phyloP scores from a whole-genome alignment of 208 protist genomes.

The Acanthamoeba healyi region DNA sequence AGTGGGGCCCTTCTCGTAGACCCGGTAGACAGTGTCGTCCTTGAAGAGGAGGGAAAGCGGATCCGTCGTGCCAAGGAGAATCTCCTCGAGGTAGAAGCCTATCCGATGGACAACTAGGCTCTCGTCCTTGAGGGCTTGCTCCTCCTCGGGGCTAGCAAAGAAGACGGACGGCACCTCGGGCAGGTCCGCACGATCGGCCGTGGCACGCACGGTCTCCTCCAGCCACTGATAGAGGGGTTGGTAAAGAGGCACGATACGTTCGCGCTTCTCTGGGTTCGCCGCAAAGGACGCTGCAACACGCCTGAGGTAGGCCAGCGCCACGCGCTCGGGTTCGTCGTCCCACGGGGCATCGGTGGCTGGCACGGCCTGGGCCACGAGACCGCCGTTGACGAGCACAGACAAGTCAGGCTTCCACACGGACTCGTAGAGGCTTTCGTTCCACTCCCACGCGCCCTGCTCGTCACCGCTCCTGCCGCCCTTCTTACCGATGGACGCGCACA shows the following conservation, averaged over 20 bases:
- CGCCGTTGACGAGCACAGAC: not conserved
- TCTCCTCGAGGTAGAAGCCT: not conserved
- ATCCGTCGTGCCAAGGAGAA: not conserved
- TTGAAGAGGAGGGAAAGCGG: constrained; percentile 25
- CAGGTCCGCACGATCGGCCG: not conserved
- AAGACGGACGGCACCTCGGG: not conserved
- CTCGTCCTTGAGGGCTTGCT: not conserved
- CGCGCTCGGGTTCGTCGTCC: constrained; percentile 22
- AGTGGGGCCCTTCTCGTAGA: constrained; percentile 47
- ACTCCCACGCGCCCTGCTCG: not conserved
- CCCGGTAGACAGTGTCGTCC: constrained; percentile 32
- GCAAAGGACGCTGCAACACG: not conserved
- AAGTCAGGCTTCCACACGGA: not conserved
- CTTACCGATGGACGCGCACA: constrained; percentile 43
- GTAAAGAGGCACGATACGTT: not conserved
- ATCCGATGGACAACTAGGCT: not conserved
- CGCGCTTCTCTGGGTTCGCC: not conserved
- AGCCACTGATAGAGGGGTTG: not conserved
- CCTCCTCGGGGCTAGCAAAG: not conserved
- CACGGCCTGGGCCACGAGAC: not conserved
- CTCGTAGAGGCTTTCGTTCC: constrained; percentile 10
- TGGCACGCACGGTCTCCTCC: not conserved
- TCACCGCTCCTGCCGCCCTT: not conserved
- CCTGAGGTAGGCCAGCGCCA: not conserved
- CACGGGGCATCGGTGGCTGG: not conserved